These are phyloP conservation scores for Neurospora sp. DNA, from an alignment of 495 filamentous ascomycete species.

Conservation along the genomic window DNA sequence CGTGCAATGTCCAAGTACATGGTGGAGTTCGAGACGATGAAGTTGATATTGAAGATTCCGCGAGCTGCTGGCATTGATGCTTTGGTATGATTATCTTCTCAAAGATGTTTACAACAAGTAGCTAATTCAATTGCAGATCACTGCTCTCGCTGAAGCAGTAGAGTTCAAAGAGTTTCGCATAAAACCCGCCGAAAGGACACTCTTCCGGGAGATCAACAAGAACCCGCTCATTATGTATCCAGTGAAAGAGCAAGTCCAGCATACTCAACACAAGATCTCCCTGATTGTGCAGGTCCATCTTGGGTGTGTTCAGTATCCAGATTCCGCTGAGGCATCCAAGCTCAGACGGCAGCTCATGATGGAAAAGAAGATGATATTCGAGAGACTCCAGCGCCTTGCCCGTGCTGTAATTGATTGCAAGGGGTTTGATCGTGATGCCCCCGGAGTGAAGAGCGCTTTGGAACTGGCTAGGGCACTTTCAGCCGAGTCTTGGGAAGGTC, in stretches of 20 bases:
- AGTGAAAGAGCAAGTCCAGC: slow-evolving; percentile 65
- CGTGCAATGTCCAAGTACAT: slow-evolving; percentile 91
- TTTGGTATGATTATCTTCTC: slow-evolving; percentile 46
- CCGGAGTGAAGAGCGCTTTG: slow-evolving; percentile 57
- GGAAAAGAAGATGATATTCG: slow-evolving; percentile 66
- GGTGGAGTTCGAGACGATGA: slow-evolving; percentile 87
- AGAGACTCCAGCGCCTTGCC: slow-evolving; percentile 62
- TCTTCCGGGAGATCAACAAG: slow-evolving; percentile 79
- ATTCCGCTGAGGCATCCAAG: slow-evolving; percentile 49
- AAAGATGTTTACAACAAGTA: slow-evolving; percentile 13
- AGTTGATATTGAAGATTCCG: slow-evolving; percentile 54
- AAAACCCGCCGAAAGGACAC: slow-evolving; percentile 58
- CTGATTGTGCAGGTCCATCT: slow-evolving; percentile 77
- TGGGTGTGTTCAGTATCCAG: slow-evolving; percentile 62
- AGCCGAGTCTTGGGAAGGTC: slow-evolving; percentile 80
- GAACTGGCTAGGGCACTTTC: slow-evolving; percentile 70
- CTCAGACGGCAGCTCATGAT: slow-evolving; percentile 51
- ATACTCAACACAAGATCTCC: slow-evolving; percentile 74
- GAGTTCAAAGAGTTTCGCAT: slow-evolving; percentile 68
- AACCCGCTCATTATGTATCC: slow-evolving; percentile 62
- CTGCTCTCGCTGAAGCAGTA: slow-evolving; percentile 48
- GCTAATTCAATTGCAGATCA: slow-evolving; percentile 32
- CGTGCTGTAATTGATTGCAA: slow-evolving; percentile 84
- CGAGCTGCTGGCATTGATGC: slow-evolving; percentile 51
- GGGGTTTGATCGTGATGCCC: slow-evolving; percentile 54